Evolutionary conservation across 352 stramenopile genomes (phyloP), one percentile per base, ranked within the genome.

Genomic region (Pythium graminicola): DNA sequence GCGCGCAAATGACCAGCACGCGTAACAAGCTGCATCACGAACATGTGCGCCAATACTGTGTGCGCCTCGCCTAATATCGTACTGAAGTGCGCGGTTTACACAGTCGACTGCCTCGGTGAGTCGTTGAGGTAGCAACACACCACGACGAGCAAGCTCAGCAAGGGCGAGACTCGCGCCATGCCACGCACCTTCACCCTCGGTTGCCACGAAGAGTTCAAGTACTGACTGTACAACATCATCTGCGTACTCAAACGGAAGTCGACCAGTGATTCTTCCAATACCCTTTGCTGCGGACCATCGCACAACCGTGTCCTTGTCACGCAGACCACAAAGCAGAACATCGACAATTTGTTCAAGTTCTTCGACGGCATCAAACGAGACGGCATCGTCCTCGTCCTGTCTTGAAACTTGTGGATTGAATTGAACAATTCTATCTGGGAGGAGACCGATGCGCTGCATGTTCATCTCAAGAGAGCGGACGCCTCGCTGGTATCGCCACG

Each of bases 281-380:
- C 96, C 96, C 63, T 99, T 99, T n/a, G 97, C 96, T 20, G 95
- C 93, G 2, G 93, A 98, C 97, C 97, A 99, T n/a, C 97, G 82
- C 39, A 99, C 96, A 13, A 98, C 85, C 1, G 97, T 99, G 67
- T 97, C 91, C 44, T 93, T 89, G 69, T 99, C 93, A 28, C 81
- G 76, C 4, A 99, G 64, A 0, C 83, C 89, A 42, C 67, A 81
- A 13, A 99, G 55, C 24, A 95, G 59, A 5, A 87, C 73, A 47
- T 97, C 96, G 29, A 99, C 91, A 29, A 98, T 96, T 52, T 99
- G 91, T 67, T 99, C 97, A 19, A 99, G 74, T 64, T 98, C 78
- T 57, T 98, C 92, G n/a, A 97, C 87, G 11, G 97, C 83, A 33
- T 86, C 71, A 38, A 86, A 69, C 14, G 73, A 55, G 20, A 82